Conservation (phyloP, 768 basidiomycete genomes). For the Tremella yokohamensis region DNA sequence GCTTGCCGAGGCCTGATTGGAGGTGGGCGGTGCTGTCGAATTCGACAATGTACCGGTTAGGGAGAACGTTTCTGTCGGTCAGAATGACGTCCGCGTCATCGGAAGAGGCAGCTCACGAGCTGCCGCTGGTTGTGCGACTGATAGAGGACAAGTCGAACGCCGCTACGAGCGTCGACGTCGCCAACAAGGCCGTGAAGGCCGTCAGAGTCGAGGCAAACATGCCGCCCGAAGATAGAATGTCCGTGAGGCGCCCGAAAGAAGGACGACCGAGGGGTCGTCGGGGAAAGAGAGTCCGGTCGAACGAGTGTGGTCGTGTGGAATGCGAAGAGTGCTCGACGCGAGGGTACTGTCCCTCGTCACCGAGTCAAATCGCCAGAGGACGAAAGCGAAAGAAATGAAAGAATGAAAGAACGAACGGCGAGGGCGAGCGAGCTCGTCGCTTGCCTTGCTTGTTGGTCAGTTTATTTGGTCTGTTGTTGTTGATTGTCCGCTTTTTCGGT, state of each 20-base stretch:
- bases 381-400: too few relatives aligned
- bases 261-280: not conserved
- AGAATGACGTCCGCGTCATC: not conserved
- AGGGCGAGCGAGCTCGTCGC: too few relatives aligned
- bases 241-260: not conserved
- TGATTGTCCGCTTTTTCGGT: too few relatives aligned
- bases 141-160: too few relatives aligned
- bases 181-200: constrained; percentile 2
- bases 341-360: too few relatives aligned
- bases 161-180: too few relatives aligned
- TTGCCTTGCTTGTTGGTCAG: too few relatives aligned
- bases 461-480: too few relatives aligned
- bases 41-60: constrained; percentile 62
- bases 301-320: constrained; percentile 3
- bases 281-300: not conserved
- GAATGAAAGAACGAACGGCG: too few relatives aligned
- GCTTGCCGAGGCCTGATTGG: constrained; percentile 22
- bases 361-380: too few relatives aligned
- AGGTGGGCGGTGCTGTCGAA: constrained; percentile 52
- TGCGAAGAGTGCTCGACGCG: not conserved
- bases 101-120: too few relatives aligned
- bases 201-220: not conserved
- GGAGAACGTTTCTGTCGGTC: constrained; percentile 36
- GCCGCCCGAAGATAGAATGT: not conserved
- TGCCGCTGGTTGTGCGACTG: too few relatives aligned